Evolutionary conservation across 305 asterid genomes (phyloP).

Genomic region (Solanum chacoense): DNA sequence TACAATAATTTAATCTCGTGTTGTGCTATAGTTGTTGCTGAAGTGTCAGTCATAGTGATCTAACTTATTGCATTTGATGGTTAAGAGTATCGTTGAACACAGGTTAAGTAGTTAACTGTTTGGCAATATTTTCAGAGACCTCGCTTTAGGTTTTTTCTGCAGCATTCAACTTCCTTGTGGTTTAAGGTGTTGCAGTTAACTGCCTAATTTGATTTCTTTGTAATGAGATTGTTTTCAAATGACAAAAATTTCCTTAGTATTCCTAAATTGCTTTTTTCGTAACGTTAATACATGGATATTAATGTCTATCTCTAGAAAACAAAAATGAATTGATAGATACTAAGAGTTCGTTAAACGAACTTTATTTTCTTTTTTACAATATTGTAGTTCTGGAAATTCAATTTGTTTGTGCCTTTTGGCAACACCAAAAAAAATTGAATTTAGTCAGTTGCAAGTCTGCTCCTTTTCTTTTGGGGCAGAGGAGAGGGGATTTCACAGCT

Average conservation of each 20-base stretch:
- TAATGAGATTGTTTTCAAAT: neutral
- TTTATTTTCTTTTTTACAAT: neutral
- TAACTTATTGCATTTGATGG: neutral
- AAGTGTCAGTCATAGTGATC: neutral
- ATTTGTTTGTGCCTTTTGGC: neutral
- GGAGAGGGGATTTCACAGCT: neutral
- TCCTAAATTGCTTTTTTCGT: neutral
- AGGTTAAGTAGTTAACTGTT: neutral
- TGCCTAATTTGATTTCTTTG: neutral
- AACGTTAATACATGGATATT: neutral
- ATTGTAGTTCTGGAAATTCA: neutral
- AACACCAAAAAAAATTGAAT: neutral
- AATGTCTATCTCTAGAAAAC: neutral
- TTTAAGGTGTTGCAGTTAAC: neutral
- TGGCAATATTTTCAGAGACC: neutral
- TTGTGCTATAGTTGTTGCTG: neutral
- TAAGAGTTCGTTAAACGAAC: neutral
- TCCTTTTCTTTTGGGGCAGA: neutral
- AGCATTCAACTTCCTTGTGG: neutral
- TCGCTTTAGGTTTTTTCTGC: neutral
- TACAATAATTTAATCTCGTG: slow-evolving; percentile 11
- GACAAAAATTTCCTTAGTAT: neutral
- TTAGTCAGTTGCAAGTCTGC: neutral
- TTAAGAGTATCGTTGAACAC: neutral
- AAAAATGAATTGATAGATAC: neutral